These are phyloP conservation scores for Phylloporus rhodoxanthus DNA, from an alignment of 768 basidiomycete genomes.

Conservation along the genomic window DNA sequence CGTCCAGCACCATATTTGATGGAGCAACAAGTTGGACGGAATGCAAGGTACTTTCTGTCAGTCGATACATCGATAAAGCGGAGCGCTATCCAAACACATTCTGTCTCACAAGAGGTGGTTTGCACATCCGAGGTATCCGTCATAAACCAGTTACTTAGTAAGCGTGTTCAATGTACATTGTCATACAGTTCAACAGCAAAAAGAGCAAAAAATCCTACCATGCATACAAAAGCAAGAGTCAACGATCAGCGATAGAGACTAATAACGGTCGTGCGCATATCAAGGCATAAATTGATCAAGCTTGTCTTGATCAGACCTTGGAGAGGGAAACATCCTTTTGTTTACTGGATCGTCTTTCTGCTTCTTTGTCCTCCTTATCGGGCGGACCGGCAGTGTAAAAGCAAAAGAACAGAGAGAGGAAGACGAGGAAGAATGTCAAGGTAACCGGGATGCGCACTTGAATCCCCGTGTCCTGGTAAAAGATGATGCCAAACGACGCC, in stretches of 20 bases:
- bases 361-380: conserved; percentile 10
- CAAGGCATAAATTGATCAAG: neutral
- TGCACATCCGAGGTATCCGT: too few species aligned
- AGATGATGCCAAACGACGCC: conserved; percentile 25
- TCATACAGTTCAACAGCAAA: neutral
- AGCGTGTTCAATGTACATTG: neutral
- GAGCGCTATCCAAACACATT: too few species aligned
- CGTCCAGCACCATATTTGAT: too few species aligned
- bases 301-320: conserved; percentile 2
- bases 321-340: neutral
- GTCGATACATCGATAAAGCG: too few species aligned
- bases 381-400: conserved; percentile 21
- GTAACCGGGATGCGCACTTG: conserved; percentile 26
- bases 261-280: neutral
- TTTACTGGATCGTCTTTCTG: neutral
- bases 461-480: conserved; percentile 23
- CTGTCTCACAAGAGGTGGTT: too few species aligned
- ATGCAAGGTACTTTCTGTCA: too few species aligned
- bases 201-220: neutral
- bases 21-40: too few species aligned
- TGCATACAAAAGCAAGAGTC: neutral
- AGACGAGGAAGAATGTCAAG: conserved; percentile 18
- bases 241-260: neutral
- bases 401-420: conserved; percentile 27
- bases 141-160: too few species aligned